phyloP scores from a whole-genome alignment of 2,329 filamentous ascomycete species.

The Nemania sp. region DNA sequence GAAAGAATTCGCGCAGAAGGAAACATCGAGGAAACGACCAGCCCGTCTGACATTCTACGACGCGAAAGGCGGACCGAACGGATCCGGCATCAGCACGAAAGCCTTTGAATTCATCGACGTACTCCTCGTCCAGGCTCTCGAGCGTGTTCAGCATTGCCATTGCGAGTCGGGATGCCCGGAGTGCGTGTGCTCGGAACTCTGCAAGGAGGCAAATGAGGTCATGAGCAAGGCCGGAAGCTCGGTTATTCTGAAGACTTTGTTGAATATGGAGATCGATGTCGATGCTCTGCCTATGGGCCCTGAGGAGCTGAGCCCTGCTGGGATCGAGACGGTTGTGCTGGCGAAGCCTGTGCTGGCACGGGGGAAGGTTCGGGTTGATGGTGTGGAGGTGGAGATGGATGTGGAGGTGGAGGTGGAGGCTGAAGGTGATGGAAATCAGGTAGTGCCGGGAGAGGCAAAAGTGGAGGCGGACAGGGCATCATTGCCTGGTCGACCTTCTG shows the following conservation, averaged over 20 bases:
- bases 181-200: slow-evolving; percentile 83
- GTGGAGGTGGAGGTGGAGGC: slow-evolving; percentile 32
- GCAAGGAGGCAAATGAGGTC: slow-evolving; percentile 84
- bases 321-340: slow-evolving; percentile 79
- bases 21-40: slow-evolving; percentile 76
- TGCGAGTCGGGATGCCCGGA: slow-evolving; percentile 85
- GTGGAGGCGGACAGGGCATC: neutral
- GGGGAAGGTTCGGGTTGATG: slow-evolving; percentile 32
- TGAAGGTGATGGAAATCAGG: slow-evolving; percentile 27
- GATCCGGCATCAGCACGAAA: slow-evolving; percentile 85
- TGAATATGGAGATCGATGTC: slow-evolving; percentile 78
- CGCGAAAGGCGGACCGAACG: slow-evolving; percentile 82
- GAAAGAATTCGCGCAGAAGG: slow-evolving; percentile 80
- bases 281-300: slow-evolving; percentile 85
- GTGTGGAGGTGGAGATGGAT: slow-evolving; percentile 34
- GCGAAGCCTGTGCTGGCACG: slow-evolving; percentile 66
- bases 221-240: slow-evolving; percentile 89
- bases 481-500: neutral
- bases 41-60: slow-evolving; percentile 94
- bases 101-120: slow-evolving; percentile 91
- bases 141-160: slow-evolving; percentile 73
- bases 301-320: slow-evolving; percentile 68
- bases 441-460: neutral
- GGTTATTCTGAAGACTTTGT: slow-evolving; percentile 76
- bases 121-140: slow-evolving; percentile 74